These are phyloP conservation scores for Echium plantagineum DNA, from an alignment of 257 asterid species.

Conservation along the genomic window DNA sequence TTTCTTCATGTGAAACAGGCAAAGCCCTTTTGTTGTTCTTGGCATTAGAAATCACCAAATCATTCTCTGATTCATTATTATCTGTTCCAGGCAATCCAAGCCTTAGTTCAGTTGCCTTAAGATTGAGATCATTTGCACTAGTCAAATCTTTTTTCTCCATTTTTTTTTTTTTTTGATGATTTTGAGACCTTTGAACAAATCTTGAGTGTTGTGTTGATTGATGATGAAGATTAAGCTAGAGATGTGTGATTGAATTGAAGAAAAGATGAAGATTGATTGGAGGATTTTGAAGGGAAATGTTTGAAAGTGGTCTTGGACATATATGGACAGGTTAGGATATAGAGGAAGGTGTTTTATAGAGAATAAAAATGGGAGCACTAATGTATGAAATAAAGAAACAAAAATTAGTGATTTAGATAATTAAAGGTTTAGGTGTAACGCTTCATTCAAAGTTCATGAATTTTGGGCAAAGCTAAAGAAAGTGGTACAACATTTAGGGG, in stretches of 20 bases:
- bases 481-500: constrained; percentile 27
- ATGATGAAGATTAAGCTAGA: no score
- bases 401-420: not conserved
- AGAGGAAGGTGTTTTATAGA: constrained; percentile 5
- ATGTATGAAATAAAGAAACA: no score
- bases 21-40: constrained; percentile 42
- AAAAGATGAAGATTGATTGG: no score
- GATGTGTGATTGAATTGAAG: not conserved
- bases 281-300: not conserved
- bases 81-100: constrained; percentile 65
- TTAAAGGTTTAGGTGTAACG: not conserved
- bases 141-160: constrained; percentile 23
- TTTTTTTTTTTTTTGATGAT: constrained; percentile 4
- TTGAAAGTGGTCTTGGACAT: not conserved
- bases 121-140: constrained; percentile 33
- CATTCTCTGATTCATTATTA: constrained; percentile 31
- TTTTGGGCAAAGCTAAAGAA: constrained; percentile 26
- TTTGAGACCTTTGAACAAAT: not conserved
- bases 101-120: constrained; percentile 76
- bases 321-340: not conserved
- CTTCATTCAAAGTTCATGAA: constrained; percentile 17
- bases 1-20: constrained; percentile 24
- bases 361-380: no score
- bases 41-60: constrained; percentile 17
- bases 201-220: not conserved